Evolutionary conservation across 768 basidiomycete species (phyloP).

Genomic region (Calocera cornea): DNA sequence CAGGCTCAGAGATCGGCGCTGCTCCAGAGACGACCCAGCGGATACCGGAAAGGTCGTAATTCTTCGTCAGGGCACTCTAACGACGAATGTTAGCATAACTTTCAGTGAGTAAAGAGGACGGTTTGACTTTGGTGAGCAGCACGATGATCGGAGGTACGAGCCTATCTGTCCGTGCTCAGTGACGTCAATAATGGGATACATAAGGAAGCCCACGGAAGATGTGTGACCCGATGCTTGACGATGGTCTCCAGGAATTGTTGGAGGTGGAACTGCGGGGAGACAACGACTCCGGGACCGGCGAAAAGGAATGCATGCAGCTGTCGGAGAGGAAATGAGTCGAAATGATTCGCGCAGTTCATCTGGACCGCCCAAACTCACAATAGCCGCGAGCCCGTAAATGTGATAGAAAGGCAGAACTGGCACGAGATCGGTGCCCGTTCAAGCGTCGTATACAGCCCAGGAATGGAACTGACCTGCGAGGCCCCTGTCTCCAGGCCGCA

Average conservation of each 20-base stretch:
- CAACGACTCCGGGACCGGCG: constrained; percentile 40
- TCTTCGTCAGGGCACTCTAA: neutral
- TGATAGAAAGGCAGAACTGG: constrained; percentile 51
- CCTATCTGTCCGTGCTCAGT: constrained; percentile 19
- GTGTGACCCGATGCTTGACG: constrained; percentile 40
- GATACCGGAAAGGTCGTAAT: neutral
- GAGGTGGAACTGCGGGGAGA: constrained; percentile 51
- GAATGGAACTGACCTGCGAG: neutral
- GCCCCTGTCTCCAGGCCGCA: neutral
- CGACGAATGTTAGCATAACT: neutral
- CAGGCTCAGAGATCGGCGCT: neutral
- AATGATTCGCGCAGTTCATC: too few relatives aligned
- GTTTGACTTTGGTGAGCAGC: constrained; percentile 44
- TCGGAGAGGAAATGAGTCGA: constrained; percentile 19
- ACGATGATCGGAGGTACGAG: constrained; percentile 48
- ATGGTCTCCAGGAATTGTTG: constrained; percentile 49
- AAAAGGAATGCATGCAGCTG: constrained; percentile 48
- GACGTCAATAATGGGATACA: constrained; percentile 16
- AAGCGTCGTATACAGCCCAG: neutral
- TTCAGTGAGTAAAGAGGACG: neutral
- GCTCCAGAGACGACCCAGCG: neutral
- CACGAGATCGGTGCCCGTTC: too few relatives aligned
- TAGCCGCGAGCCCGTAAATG: constrained; percentile 53
- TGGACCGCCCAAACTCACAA: too few relatives aligned
- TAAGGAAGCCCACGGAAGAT: constrained; percentile 34